Conservation (phyloP, 2,329 filamentous ascomycete genomes). For the Erysiphe pulchra region DNA sequence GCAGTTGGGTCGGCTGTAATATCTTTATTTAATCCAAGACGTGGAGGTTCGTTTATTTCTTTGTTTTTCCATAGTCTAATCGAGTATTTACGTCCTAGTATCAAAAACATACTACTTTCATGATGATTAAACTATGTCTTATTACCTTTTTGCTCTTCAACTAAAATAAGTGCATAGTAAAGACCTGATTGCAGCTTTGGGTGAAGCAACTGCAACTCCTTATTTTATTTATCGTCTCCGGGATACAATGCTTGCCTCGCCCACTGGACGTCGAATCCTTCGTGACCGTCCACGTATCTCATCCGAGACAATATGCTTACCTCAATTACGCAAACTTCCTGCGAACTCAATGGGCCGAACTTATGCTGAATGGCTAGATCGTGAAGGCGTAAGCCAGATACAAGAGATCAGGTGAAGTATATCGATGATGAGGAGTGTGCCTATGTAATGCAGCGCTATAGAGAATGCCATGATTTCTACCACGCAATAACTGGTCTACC, state of each 20-base stretch:
- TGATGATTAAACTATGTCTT: too few relatives aligned
- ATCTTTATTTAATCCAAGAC: conserved; percentile 47
- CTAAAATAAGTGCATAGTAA: conserved; percentile 1
- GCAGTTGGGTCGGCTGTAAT: conserved; percentile 36
- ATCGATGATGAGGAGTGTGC: conserved; percentile 90
- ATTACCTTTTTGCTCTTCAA: background rate
- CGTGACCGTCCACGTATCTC: conserved; percentile 74
- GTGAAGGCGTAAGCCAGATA: conserved; percentile 81
- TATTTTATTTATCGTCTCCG: conserved; percentile 88
- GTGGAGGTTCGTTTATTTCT: conserved; percentile 32
- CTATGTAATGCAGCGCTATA: conserved; percentile 95
- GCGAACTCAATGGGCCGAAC: conserved; percentile 50
- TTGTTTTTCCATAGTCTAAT: conserved; percentile 1
- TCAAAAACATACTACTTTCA: background rate
- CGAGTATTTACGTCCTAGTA: background rate
- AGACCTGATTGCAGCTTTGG: conserved; percentile 88
- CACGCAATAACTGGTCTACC: conserved; percentile 83
- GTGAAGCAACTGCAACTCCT: conserved; percentile 79
- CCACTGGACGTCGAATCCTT: conserved; percentile 75
- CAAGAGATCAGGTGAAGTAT: conserved; percentile 56
- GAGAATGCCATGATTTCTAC: conserved; percentile 95
- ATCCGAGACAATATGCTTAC: conserved; percentile 37
- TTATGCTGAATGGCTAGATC: conserved; percentile 79
- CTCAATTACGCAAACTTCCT: conserved; percentile 45
- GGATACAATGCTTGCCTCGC: conserved; percentile 62